Percentiles rank a stretch among this genome's conserved stretches.
Evolutionary conservation across 1,139 yeast genomes (phyloP).

Genomic region (Saccharomyces pastorianus): DNA sequence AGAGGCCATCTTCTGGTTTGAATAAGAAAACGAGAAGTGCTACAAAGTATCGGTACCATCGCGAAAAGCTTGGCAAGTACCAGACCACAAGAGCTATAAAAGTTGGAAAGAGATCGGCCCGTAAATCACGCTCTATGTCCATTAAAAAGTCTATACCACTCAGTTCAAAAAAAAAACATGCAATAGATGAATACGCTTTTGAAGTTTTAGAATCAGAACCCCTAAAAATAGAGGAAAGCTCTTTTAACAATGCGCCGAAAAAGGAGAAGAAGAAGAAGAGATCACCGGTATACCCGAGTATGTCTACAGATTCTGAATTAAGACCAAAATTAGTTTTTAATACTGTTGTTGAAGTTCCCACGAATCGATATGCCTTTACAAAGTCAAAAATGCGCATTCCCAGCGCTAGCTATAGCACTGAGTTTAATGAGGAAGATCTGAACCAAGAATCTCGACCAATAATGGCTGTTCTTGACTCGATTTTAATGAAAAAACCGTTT

Average conservation of each 20-base stretch:
- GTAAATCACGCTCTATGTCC: not conserved
- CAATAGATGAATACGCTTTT: not conserved
- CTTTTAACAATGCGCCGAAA: not conserved
- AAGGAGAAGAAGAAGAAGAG: not conserved
- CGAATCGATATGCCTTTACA: conserved; percentile 11
- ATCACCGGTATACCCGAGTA: conserved; percentile 1
- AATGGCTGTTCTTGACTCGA: not conserved
- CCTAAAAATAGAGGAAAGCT: not conserved
- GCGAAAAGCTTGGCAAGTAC: not conserved
- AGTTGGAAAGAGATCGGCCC: not conserved
- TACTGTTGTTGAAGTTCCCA: conserved; percentile 24
- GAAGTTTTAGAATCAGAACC: not conserved
- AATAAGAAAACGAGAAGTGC: not conserved
- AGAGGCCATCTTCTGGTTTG: not conserved
- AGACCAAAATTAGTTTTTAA: conserved; percentile 15
- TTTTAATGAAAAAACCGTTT: conserved; percentile 5
- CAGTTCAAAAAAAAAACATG: not conserved
- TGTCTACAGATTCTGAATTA: conserved; percentile 6
- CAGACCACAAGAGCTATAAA: not conserved
- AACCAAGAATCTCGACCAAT: not conserved
- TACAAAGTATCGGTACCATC: not conserved
- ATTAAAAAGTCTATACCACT: not conserved
- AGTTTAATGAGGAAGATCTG: not conserved
- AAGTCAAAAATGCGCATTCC: conserved; percentile 1
- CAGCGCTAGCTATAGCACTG: not conserved